phyloP scores from a whole-genome alignment of 148 eudicot species.

The Chenopodium suecicum region DNA sequence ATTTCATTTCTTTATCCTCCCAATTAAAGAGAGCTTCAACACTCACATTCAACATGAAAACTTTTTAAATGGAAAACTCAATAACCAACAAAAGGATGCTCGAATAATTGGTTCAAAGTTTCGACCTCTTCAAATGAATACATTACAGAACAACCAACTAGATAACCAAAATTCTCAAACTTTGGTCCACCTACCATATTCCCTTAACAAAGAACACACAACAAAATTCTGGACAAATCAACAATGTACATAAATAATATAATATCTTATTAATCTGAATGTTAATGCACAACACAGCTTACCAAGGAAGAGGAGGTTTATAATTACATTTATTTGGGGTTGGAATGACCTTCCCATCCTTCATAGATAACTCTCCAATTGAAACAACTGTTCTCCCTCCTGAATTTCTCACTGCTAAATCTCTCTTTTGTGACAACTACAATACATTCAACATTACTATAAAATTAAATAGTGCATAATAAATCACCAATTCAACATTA shows the following conservation, averaged over 20 bases:
- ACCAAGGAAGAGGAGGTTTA: conserved; percentile 9
- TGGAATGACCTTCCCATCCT: conserved; percentile 49
- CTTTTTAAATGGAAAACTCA: not conserved
- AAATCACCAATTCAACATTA: conserved; percentile 16
- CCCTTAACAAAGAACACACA: not conserved
- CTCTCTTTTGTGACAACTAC: conserved; percentile 59
- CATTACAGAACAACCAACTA: not conserved
- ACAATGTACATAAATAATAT: too few species aligned
- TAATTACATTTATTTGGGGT: conserved; percentile 42
- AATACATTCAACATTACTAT: conserved; percentile 18
- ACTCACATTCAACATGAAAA: not conserved
- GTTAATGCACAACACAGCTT: conserved; percentile 5
- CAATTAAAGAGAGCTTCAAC: not conserved
- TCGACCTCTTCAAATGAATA: not conserved
- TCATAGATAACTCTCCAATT: conserved; percentile 44
- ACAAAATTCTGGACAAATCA: not conserved
- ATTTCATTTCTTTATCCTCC: not conserved
- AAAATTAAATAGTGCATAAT: too few species aligned
- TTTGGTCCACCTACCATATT: not conserved
- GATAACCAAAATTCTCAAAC: not conserved
- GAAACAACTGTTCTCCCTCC: conserved; percentile 43
- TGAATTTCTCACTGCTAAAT: conserved; percentile 41
- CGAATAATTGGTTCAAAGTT: not conserved
- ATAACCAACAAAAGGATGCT: not conserved
- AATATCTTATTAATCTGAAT: not conserved